Evolutionary conservation across 2,329 filamentous ascomycete genomes (phyloP).

Genomic region (Hirsutella rhossiliensis): DNA sequence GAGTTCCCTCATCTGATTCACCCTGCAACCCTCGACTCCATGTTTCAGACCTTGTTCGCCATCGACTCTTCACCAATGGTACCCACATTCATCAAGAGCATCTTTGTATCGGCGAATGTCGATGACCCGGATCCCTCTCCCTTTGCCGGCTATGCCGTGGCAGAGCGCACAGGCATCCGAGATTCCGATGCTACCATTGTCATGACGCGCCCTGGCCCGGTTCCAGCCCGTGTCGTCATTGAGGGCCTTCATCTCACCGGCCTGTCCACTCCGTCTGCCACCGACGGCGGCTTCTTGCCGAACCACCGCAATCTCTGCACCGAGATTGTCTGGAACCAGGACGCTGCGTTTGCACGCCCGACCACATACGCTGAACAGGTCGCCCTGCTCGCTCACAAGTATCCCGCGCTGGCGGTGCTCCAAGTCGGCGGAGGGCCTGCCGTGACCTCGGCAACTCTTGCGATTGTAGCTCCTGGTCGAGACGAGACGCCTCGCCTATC

Average conservation of each 20-base stretch:
- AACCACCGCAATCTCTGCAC: slow-evolving; percentile 37
- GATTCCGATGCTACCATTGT: slow-evolving; percentile 29
- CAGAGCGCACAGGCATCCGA: slow-evolving; percentile 19
- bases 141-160: slow-evolving; percentile 30
- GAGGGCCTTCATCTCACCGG: slow-evolving; percentile 31
- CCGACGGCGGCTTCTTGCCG: slow-evolving; percentile 27
- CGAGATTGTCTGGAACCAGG: slow-evolving; percentile 33
- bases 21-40: slow-evolving; percentile 42
- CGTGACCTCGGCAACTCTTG: slow-evolving; percentile 13
- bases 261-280: slow-evolving; percentile 15
- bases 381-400: slow-evolving; percentile 24
- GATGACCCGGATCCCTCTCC: slow-evolving; percentile 16
- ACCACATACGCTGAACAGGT: slow-evolving; percentile 15
- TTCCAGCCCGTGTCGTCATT: slow-evolving; percentile 25
- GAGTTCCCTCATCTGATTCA: slow-evolving; percentile 46
- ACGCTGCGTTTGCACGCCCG: slow-evolving; percentile 15
- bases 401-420: slow-evolving; percentile 24
- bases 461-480: slow-evolving; percentile 9
- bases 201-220: slow-evolving; percentile 25
- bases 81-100: slow-evolving; percentile 30
- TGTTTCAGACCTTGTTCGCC: slow-evolving; percentile 40
- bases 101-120: slow-evolving; percentile 31
- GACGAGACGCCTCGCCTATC: slow-evolving; percentile 19
- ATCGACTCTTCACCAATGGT: slow-evolving; percentile 35
- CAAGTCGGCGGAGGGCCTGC: slow-evolving; percentile 20